Base-by-base conservation (phyloP, 768 basidiomycete genomes). In the Lactarius tabidus region DNA sequence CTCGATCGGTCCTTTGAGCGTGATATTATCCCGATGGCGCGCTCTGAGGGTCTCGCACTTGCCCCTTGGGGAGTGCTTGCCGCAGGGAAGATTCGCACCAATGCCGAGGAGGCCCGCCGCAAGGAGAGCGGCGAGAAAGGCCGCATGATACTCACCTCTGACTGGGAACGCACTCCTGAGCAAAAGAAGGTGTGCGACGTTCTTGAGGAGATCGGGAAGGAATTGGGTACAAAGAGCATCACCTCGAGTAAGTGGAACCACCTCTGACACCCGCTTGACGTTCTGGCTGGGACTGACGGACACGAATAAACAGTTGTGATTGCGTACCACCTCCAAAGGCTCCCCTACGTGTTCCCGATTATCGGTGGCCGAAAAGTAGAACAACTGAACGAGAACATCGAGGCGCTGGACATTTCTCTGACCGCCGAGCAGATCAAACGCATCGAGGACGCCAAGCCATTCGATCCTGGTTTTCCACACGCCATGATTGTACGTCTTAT, bases 291-390 rank as follows among this genome's bases (percentile, higher is more conserved):
- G 55, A 3, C 9, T 52, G 26, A 60, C 18, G 33, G 20, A 12
- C 15, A 7, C 23, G 23, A 6, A 6, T 9, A 20, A 58, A 28
- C 43, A 78, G 79, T 81, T 3, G 79, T 79, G 5, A 78, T 83
- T 55, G 79, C 81, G 20, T 83, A 82, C 59, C 74, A 83, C 15
- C 72, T 84, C 71, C 78, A 81, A 18, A 84, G 82, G 68, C 73
- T 78, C 2, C 77, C 79, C 0, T 81, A 75, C 58, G 79, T 80
- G 1, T 82, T 82, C 72, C 81, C 80, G 0, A 74, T 82, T 63
- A 71, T 82, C 20, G 81, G 81, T 2, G 78, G 80, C 0, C 74
- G 80, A n/a, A 84, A 81, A 65, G 71, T 81, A 31, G 80, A 80
- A 58, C 79, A 83, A 23, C 68, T 83, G 17, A 29, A 74, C 26